Conservation (phyloP, 1,284 basidiomycete genomes). For the Heliocybe sulcata region DNA sequence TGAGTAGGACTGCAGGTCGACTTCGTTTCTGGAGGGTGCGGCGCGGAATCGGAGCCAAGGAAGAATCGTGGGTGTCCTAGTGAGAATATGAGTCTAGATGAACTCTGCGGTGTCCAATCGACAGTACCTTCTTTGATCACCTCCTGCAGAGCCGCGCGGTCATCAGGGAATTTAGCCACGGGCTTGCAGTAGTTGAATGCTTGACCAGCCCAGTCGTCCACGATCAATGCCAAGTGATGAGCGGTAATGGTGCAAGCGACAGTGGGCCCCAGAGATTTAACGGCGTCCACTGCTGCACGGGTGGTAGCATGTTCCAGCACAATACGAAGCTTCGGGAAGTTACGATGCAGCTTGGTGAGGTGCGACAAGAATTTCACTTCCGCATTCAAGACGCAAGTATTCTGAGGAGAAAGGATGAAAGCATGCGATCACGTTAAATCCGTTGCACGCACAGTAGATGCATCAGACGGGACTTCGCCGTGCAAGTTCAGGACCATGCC, state of each 20-base stretch:
- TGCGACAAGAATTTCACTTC: slow-evolving; percentile 90
- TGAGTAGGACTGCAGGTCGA: slow-evolving; percentile 66
- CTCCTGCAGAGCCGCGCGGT: slow-evolving; percentile 79
- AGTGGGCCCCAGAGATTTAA: slow-evolving; percentile 78
- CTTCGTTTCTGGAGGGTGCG: slow-evolving; percentile 83
- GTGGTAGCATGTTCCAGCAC: slow-evolving; percentile 99
- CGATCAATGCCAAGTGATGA: slow-evolving; percentile 91
- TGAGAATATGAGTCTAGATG: neutral
- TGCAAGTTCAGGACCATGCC: slow-evolving; percentile 96
- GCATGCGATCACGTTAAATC: neutral
- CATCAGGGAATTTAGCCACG: slow-evolving; percentile 93
- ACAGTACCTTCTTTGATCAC: slow-evolving; percentile 71
- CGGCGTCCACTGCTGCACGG: slow-evolving; percentile 87
- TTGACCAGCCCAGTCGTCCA: slow-evolving; percentile 97
- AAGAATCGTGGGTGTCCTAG: slow-evolving; percentile 93
- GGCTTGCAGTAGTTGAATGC: slow-evolving; percentile 98
- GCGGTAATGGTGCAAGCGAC: slow-evolving; percentile 98
- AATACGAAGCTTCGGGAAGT: slow-evolving; percentile 91
- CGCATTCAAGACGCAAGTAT: slow-evolving; percentile 92
- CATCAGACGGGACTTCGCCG: slow-evolving; percentile 94
- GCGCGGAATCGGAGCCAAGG: slow-evolving; percentile 96
- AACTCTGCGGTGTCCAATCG: neutral
- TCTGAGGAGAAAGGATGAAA: slow-evolving; percentile 34
- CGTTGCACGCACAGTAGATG: slow-evolving; percentile 49
- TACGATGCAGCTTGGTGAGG: slow-evolving; percentile 73